Evolutionary conservation across 192 early-diverging fungal genomes (phyloP), one percentile per base, ranked within the genome.

Genomic region (Podochytrium sp.): DNA sequence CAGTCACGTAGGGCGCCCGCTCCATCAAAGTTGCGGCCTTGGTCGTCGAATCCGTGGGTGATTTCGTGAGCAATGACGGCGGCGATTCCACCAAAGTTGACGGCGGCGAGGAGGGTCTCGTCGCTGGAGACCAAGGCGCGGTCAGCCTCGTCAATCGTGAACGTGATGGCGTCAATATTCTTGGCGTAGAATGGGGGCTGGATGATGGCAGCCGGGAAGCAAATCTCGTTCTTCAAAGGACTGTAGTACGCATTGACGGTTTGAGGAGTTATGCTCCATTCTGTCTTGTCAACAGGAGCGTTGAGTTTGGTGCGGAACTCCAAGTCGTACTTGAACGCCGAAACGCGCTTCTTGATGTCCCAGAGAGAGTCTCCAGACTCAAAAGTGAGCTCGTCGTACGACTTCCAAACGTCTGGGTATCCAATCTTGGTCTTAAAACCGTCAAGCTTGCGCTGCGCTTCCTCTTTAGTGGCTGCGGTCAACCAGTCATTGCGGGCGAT

Each of bases 31-130:
- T 50, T 27, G 18, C 78, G 41, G 1, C 81, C 81, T 53, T 67
- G 55, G 58, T 79, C 71, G 53, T 82, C 81, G 66, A 75, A 81
- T 1, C 78, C 78, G 58, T 82, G 80, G 27, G 71, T 78, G 23
- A 82, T 60, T 62, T 82, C 81, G 65, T 82, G 81, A 5, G 75
- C 76, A 52, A 82, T 72, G 6, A 80, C 72, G 23, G 63, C 67
- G 38, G 73, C 79, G 74, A 82, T 76, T 5, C 58, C 61, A 50
- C 81, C 76, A 72, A 70, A 82, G 65, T 72, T 80, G 25, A 73
- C 52, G 3, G 65, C 65, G 16, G 14, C 42, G 63, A 68, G 33
- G 14, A 68, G 34, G 5, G 53, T 4, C 7, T 68, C 65, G 27
- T 68, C 65, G 34, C 53, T 50, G 34, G 12, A 23, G 27, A 53